These are phyloP conservation scores for Juncus effusus DNA, from an alignment of 176 grass and related monocot species.

Conservation along the genomic window DNA sequence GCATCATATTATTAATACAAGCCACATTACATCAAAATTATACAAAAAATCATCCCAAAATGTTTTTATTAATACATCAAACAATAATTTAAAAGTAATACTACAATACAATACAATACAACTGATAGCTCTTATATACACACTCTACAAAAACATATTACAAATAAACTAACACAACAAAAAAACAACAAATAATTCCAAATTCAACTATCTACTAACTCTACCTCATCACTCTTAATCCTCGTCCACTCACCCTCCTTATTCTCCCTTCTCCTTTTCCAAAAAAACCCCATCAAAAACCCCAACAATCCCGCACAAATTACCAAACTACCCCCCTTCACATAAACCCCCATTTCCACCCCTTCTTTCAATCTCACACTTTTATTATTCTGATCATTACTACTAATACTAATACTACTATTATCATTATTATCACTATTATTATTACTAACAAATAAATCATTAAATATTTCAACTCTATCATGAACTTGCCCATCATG, in stretches of 20 bases:
- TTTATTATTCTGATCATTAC: background rate
- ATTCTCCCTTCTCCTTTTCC: conserved; percentile 42
- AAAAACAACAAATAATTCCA: conserved; percentile 1
- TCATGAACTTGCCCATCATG: conserved; percentile 94
- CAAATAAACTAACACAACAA: conserved; percentile 8
- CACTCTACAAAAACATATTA: conserved; percentile 1
- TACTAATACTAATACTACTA: conserved; percentile 3
- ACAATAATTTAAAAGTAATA: background rate
- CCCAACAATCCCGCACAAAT: conserved; percentile 46
- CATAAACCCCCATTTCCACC: conserved; percentile 25
- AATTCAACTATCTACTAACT: conserved; percentile 1
- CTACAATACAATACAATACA: background rate
- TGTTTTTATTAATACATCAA: conserved; percentile 1
- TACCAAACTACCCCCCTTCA: conserved; percentile 36
- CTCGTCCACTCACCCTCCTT: conserved; percentile 55
- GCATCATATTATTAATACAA: too few species aligned
- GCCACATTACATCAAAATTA: too few species aligned
- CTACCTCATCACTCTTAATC: conserved; percentile 66
- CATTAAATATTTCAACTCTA: conserved; percentile 75
- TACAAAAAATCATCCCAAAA: too few species aligned
- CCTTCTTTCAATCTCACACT: conserved; percentile 9
- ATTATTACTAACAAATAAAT: background rate
- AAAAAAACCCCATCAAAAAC: conserved; percentile 50
- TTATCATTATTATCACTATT: background rate
- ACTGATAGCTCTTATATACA: conserved; percentile 1